A percentile compares a stretch with the other conserved stretches of the same genome.
Evolutionary conservation across 495 filamentous ascomycete genomes (phyloP).

Genomic region (Aspergillus indologenus): DNA sequence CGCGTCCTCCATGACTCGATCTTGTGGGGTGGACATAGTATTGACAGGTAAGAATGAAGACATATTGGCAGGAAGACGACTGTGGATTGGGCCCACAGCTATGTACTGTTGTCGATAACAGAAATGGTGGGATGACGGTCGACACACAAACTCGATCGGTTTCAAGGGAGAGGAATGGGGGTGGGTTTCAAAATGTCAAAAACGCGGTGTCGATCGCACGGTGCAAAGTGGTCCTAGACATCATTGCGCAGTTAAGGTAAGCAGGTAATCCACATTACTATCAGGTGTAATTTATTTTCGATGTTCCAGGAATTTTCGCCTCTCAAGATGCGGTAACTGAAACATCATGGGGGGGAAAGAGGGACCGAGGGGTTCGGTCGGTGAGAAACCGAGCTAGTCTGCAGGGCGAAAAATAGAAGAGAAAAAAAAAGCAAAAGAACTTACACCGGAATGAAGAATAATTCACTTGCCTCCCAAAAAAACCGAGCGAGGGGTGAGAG

Average conservation of each 20-base stretch:
- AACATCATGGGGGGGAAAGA: not conserved
- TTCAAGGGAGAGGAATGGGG: constrained; percentile 12
- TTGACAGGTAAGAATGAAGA: constrained; percentile 76
- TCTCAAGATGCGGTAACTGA: not conserved
- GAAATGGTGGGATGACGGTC: constrained; percentile 10
- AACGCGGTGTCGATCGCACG: constrained; percentile 20
- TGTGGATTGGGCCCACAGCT: constrained; percentile 21
- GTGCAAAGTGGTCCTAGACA: constrained; percentile 20
- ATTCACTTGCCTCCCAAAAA: not conserved
- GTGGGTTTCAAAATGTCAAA: constrained; percentile 11
- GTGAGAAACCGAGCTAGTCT: not conserved
- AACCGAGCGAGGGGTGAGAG: constrained; percentile 15
- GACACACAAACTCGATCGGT: constrained; percentile 14
- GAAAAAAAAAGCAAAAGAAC: not conserved
- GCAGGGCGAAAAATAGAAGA: not conserved
- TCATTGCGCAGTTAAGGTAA: constrained; percentile 25
- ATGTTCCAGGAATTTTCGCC: constrained; percentile 12
- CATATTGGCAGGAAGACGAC: constrained; percentile 35
- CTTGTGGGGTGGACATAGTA: constrained; percentile 58
- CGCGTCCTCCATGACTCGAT: constrained; percentile 51
- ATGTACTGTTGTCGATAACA: constrained; percentile 19
- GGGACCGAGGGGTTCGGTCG: not conserved
- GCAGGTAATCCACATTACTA: constrained; percentile 17
- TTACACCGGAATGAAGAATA: not conserved
- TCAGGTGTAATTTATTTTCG: not conserved